Conservation (phyloP, 768 basidiomycete genomes). For the Pisolithus marmoratus region DNA sequence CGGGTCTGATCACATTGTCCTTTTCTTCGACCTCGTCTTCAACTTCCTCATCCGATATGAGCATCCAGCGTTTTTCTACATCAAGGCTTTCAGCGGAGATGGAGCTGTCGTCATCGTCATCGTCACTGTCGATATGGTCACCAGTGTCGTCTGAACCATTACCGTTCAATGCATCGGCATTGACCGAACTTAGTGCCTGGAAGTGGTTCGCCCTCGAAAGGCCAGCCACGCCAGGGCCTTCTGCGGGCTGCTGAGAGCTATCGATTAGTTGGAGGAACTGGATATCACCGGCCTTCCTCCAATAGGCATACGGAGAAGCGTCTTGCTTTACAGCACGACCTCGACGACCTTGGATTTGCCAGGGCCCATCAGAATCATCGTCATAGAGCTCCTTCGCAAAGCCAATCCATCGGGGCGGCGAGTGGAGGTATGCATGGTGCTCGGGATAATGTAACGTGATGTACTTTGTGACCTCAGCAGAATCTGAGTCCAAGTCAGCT, state of each 20-base stretch:
- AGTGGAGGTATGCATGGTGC: constrained; percentile 35
- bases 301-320: constrained; percentile 42
- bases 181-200: constrained; percentile 2
- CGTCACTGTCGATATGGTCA: constrained; percentile 5
- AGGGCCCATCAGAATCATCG: constrained; percentile 17
- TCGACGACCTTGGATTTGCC: constrained; percentile 30
- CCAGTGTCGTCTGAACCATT: constrained; percentile 1
- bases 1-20: neutral
- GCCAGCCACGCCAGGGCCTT: neutral
- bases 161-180: neutral
- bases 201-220: constrained; percentile 14
- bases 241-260: neutral
- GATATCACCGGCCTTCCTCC: constrained; percentile 44
- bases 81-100: constrained; percentile 1
- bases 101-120: constrained; percentile 10
- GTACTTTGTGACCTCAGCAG: constrained; percentile 35
- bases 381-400: constrained; percentile 14
- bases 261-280: constrained; percentile 34
- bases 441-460: constrained; percentile 44
- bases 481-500: constrained; percentile 27
- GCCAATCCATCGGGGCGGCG: constrained; percentile 47
- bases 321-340: constrained; percentile 19
- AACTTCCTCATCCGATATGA: neutral
- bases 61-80: constrained; percentile 30
- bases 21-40: neutral